Percentiles rank a stretch among this genome's conserved stretches.
Evolutionary conservation across 2,329 filamentous ascomycete species (phyloP).

Genomic region (Colletotrichum australisinense): DNA sequence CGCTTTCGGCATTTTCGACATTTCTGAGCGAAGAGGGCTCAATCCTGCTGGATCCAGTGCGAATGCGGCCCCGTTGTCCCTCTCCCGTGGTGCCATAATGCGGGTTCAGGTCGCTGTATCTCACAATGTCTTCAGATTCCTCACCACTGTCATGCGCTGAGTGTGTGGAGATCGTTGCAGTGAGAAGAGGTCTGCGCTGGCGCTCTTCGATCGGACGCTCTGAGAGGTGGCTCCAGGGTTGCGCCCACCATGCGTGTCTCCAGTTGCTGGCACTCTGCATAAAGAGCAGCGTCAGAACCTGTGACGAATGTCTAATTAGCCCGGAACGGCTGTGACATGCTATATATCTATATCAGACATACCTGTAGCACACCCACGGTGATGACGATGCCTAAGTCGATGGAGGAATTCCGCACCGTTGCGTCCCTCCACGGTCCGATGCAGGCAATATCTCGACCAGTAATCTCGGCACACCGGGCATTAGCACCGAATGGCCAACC

Average conservation of each 20-base stretch:
- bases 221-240: slow-evolving; percentile 29
- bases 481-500: slow-evolving; percentile 68
- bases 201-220: slow-evolving; percentile 23
- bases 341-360: slow-evolving; percentile 31
- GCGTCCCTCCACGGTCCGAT: slow-evolving; percentile 65
- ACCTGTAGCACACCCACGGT: slow-evolving; percentile 68
- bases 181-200: slow-evolving; percentile 28
- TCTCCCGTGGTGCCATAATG: slow-evolving; percentile 27
- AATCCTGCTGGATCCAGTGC: neutral
- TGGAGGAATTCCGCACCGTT: slow-evolving; percentile 63
- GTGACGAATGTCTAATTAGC: neutral
- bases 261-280: slow-evolving; percentile 33
- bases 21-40: slow-evolving; percentile 30
- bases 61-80: slow-evolving; percentile 9
- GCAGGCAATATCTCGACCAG: slow-evolving; percentile 60
- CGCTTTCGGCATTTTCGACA: neutral
- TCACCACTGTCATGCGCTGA: slow-evolving; percentile 27
- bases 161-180: neutral
- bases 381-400: slow-evolving; percentile 66
- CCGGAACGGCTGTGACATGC: neutral
- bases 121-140: slow-evolving; percentile 25
- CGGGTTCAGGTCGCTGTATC: slow-evolving; percentile 28
- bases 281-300: slow-evolving; percentile 31
- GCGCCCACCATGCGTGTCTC: slow-evolving; percentile 37
- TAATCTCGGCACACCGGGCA: slow-evolving; percentile 56